Evolutionary conservation across 2,329 filamentous ascomycete genomes (phyloP).

Genomic region (Fusarium praegraminearum): DNA sequence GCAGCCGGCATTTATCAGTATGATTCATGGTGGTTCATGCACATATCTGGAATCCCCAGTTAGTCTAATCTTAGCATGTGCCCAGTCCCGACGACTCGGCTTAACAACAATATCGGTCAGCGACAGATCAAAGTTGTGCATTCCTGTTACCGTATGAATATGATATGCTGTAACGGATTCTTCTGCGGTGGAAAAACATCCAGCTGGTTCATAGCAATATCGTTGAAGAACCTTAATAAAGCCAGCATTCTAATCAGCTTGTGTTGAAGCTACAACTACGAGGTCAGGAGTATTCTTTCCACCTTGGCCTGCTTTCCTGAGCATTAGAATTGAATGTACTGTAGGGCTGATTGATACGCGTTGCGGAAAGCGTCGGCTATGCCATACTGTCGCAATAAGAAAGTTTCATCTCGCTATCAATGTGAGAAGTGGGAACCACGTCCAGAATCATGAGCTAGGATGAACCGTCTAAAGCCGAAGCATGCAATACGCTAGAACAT

Average conservation of each 20-base stretch:
- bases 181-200: too few species aligned
- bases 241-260: neutral
- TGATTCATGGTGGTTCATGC: neutral
- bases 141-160: neutral
- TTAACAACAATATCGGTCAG: neutral
- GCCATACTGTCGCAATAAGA: neutral
- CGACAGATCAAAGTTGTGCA: neutral
- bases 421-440: neutral
- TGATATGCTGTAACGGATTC: accelerated
- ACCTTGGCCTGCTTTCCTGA: too few species aligned
- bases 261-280: too few species aligned
- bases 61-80: neutral
- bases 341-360: neutral
- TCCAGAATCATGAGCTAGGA: neutral
- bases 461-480: constrained; percentile 29
- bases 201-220: accelerated
- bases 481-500: neutral
- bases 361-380: constrained; percentile 24
- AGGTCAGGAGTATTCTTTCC: neutral
- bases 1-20: neutral
- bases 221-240: neutral
- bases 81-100: neutral
- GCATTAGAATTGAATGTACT: too few species aligned
- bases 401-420: neutral
- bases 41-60: neutral